phyloP scores from a whole-genome alignment of 441 rosid genomes.

The Euphorbia celastroides region DNA sequence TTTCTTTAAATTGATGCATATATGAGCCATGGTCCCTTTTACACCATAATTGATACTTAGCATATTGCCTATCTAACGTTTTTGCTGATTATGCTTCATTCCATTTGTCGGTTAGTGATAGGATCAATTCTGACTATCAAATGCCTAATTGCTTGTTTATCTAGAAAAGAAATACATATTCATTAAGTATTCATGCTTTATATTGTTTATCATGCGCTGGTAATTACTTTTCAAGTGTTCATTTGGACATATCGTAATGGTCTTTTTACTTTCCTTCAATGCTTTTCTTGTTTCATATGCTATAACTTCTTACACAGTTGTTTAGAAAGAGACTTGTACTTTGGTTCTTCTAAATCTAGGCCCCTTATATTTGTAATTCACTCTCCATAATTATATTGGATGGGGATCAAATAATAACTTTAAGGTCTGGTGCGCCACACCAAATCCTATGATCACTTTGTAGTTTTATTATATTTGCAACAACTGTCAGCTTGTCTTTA shows the following conservation, averaged over 20 bases:
- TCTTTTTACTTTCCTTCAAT: background rate
- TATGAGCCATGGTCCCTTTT: conserved; percentile 1
- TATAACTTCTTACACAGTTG: background rate
- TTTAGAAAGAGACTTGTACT: background rate
- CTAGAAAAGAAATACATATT: background rate
- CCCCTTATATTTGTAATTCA: background rate
- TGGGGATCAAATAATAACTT: background rate
- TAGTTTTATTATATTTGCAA: background rate
- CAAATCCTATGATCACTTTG: background rate
- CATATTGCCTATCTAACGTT: background rate
- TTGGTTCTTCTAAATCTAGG: background rate
- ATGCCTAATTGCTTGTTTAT: background rate
- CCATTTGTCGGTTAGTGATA: background rate
- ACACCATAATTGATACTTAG: background rate
- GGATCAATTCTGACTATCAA: background rate
- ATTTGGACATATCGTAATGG: background rate
- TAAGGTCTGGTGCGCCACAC: background rate
- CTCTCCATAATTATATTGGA: background rate
- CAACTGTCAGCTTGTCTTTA: background rate
- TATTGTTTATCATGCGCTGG: background rate
- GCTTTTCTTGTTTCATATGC: background rate
- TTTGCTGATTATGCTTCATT: background rate
- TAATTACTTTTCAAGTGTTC: background rate
- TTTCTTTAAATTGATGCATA: background rate
- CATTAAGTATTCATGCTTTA: background rate